These are phyloP conservation scores for Fusarium continuum DNA, from an alignment of 2,329 filamentous ascomycete species.

Conservation along the genomic window DNA sequence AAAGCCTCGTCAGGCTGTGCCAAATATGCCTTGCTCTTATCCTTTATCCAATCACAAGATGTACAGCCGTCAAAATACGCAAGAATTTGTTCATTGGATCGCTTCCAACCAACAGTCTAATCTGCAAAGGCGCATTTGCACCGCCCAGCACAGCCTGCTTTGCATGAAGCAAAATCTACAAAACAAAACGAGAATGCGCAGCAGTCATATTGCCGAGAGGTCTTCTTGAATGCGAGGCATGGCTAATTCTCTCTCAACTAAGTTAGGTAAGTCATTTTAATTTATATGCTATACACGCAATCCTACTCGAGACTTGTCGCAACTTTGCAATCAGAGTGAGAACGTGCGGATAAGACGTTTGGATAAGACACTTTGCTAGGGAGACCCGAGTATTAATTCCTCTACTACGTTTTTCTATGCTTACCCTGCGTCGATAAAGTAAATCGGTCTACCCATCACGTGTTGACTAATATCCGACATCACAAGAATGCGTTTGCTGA, in stretches of 20 bases:
- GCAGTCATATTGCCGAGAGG: too few relatives aligned
- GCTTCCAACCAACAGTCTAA: not conserved
- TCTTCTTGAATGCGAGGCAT: too few relatives aligned
- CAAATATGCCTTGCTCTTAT: not conserved
- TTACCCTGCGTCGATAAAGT: not conserved
- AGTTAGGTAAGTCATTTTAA: too few relatives aligned
- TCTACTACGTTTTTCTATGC: not conserved
- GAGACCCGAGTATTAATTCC: too few relatives aligned
- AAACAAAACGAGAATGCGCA: not conserved
- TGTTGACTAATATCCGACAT: not conserved
- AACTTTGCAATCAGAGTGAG: too few relatives aligned
- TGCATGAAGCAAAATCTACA: not conserved
- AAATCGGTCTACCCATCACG: not conserved
- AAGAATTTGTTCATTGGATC: not conserved
- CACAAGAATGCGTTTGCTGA: not conserved
- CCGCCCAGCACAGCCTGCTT: not conserved
- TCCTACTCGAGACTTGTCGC: too few relatives aligned
- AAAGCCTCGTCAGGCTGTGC: slow-evolving; percentile 13
- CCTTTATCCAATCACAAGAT: not conserved
- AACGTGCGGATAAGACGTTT: not conserved
- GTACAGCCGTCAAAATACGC: not conserved
- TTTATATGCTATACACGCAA: too few relatives aligned
- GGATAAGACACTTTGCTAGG: not conserved
- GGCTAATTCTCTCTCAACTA: too few relatives aligned
- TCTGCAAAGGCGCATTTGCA: too few relatives aligned